Conservation (phyloP, 2,329 filamentous ascomycete genomes). For the Biscogniauxia sp. region DNA sequence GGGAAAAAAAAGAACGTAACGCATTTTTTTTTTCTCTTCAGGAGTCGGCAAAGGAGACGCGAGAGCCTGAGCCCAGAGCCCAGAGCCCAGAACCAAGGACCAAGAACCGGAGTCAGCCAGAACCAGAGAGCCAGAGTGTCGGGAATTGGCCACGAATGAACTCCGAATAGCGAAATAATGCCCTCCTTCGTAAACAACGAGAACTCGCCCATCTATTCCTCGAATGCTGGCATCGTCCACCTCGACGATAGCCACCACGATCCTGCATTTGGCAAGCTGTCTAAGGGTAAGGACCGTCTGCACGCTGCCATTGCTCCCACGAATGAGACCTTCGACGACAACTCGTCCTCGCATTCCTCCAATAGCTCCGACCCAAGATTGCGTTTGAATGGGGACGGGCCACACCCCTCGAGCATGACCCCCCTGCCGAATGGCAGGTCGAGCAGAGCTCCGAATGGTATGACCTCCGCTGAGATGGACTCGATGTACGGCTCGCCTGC, state of each 20-base stretch:
- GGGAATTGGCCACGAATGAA: conserved; percentile 5
- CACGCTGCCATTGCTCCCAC: conserved; percentile 38
- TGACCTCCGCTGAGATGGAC: conserved; percentile 34
- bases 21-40: background rate
- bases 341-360: conserved; percentile 52
- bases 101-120: too few relatives aligned
- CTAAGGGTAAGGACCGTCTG: conserved; percentile 29
- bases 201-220: conserved; percentile 31
- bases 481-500: conserved; percentile 30
- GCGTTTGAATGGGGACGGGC: conserved; percentile 42
- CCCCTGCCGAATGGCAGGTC: conserved; percentile 57
- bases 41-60: too few relatives aligned
- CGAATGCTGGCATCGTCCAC: conserved; percentile 30
- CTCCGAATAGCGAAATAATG: conserved; percentile 37
- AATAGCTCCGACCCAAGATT: conserved; percentile 46
- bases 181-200: conserved; percentile 53
- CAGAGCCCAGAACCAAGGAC: too few relatives aligned
- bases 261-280: conserved; percentile 30
- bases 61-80: too few relatives aligned
- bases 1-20: background rate
- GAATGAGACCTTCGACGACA: conserved; percentile 52
- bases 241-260: conserved; percentile 27
- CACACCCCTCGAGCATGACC: conserved; percentile 55
- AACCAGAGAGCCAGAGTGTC: background rate
- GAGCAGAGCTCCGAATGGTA: conserved; percentile 33